Evolutionary conservation across 2,329 filamentous ascomycete species (phyloP).

Genomic region (Neonectria neomacrospora): DNA sequence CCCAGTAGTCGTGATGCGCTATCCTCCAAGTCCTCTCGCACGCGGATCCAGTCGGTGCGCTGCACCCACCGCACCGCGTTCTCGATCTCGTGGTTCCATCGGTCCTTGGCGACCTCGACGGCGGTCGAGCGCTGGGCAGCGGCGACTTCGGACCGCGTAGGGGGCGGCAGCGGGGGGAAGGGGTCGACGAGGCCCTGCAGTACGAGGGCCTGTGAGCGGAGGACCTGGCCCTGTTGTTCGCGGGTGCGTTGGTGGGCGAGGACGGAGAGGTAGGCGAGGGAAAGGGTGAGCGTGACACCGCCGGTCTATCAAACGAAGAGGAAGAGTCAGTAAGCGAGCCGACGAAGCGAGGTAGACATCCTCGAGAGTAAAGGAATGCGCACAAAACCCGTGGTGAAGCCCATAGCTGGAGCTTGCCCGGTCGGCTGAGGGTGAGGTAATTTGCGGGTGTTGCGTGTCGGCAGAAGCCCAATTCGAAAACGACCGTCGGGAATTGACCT

Average conservation of each 20-base stretch:
- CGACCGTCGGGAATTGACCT: conserved; percentile 34
- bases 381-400: conserved; percentile 81
- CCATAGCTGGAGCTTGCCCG: conserved; percentile 63
- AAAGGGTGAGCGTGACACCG: conserved; percentile 79
- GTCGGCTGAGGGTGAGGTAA: conserved; percentile 45
- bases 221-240: conserved; percentile 64
- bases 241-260: conserved; percentile 77
- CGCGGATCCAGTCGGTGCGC: conserved; percentile 71
- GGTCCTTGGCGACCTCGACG: conserved; percentile 76
- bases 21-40: conserved; percentile 68
- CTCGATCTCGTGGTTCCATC: conserved; percentile 81
- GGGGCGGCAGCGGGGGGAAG: conserved; percentile 58
- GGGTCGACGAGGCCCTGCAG: conserved; percentile 65
- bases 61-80: conserved; percentile 74
- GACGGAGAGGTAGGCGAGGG: conserved; percentile 76
- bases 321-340: conserved; percentile 17
- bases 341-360: not conserved
- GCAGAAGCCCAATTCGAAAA: conserved; percentile 35
- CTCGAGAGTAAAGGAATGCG: conserved; percentile 46
- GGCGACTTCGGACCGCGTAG: conserved; percentile 62
- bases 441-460: conserved; percentile 38
- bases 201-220: conserved; percentile 67
- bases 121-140: conserved; percentile 65
- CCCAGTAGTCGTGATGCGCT: conserved; percentile 58
- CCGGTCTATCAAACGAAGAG: conserved; percentile 65